A percentile compares a stretch with the other conserved stretches of the same genome.
Evolutionary conservation across 805 yeast genomes (phyloP).

Genomic region (Brettanomyces anomalus): DNA sequence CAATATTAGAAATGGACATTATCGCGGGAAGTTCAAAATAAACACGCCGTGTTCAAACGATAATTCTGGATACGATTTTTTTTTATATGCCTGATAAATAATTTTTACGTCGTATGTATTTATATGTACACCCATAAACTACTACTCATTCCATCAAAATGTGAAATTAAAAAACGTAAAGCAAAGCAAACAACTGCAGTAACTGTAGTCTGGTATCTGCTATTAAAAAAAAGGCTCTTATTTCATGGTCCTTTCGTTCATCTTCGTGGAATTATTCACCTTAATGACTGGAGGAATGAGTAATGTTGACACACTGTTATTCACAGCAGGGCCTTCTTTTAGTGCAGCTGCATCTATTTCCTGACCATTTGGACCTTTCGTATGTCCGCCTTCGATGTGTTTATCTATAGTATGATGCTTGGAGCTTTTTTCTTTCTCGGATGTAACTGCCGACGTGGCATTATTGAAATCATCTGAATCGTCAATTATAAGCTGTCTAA

Average conservation of each 20-base stretch:
- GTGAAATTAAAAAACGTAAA: too few relatives aligned
- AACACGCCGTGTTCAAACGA: not conserved
- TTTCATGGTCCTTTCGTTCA: not conserved
- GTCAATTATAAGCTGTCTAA: not conserved
- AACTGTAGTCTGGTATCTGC: too few relatives aligned
- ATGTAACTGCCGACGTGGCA: not conserved
- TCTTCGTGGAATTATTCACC: not conserved
- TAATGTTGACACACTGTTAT: not conserved
- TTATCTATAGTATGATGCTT: too few relatives aligned
- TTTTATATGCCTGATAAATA: too few relatives aligned
- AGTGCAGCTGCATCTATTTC: too few relatives aligned
- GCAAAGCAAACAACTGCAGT: too few relatives aligned
- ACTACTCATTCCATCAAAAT: too few relatives aligned
- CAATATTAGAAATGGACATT: not conserved
- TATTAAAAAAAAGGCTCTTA: too few relatives aligned
- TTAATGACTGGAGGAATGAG: not conserved
- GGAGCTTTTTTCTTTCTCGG: not conserved
- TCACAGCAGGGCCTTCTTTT: not conserved
- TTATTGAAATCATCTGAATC: not conserved
- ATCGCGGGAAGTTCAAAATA: not conserved
- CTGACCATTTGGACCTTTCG: too few relatives aligned
- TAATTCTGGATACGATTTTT: not conserved
- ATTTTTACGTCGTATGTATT: too few relatives aligned
- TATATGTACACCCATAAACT: too few relatives aligned
- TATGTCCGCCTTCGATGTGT: too few relatives aligned